These are phyloP conservation scores for Colletotrichum chlorophyti DNA, from an alignment of 2,329 filamentous ascomycete species.

Conservation along the genomic window DNA sequence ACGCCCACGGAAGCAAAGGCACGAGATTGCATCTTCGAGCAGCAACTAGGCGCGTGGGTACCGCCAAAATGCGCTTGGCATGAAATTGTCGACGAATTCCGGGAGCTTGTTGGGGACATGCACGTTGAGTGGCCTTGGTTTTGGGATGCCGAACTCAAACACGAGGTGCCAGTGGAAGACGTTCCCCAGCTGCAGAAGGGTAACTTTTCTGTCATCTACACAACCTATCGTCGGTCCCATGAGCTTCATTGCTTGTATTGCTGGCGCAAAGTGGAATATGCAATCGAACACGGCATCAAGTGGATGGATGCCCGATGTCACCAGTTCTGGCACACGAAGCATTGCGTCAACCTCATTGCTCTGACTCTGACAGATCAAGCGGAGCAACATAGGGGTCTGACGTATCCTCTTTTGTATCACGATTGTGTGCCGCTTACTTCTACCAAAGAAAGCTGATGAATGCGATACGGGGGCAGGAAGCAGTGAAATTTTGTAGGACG, in stretches of 20 bases:
- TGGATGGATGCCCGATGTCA: neutral
- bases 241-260: neutral
- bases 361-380: neutral
- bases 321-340: slow-evolving; percentile 12
- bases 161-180: neutral
- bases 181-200: neutral
- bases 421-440: too few species aligned
- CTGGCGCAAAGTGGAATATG: slow-evolving; percentile 7
- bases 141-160: neutral
- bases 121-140: slow-evolving; percentile 1
- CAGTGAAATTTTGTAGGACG: too few species aligned
- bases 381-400: neutral
- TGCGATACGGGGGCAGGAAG: too few species aligned
- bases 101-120: neutral
- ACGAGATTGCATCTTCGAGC: neutral
- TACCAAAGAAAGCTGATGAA: too few species aligned
- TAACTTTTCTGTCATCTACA: neutral
- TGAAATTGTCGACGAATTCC: neutral
- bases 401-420: too few species aligned
- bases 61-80: neutral
- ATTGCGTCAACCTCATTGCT: neutral
- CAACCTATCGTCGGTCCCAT: neutral
- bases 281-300: neutral
- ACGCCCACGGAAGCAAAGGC: neutral
- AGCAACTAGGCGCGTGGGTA: neutral